Conservation (phyloP, 1,284 basidiomycete genomes). For the Cutaneotrichosporon sp. region DNA sequence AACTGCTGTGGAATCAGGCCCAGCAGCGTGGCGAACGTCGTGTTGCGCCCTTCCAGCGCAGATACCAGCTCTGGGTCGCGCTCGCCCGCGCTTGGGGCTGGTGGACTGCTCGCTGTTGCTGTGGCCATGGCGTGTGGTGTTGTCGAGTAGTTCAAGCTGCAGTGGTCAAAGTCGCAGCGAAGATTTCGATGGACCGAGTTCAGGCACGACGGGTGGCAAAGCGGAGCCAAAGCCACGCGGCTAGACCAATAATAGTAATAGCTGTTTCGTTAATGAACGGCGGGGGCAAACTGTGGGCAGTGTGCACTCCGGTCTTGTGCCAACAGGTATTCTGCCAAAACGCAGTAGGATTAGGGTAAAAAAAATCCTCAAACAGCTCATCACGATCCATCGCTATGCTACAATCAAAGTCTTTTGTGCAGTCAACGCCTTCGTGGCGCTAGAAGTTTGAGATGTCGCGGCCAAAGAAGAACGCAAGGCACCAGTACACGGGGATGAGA, state of each 20-base stretch:
- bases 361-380: too few relatives aligned
- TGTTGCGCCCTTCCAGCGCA: conserved; percentile 75
- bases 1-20: conserved; percentile 80
- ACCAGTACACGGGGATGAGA: conserved; percentile 61
- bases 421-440: too few relatives aligned
- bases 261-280: too few relatives aligned
- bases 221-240: neutral
- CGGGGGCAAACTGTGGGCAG: neutral
- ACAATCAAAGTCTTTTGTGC: neutral
- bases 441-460: conserved; percentile 72
- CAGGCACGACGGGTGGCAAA: conserved; percentile 1
- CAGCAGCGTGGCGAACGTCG: conserved; percentile 71
- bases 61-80: conserved; percentile 24
- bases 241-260: too few relatives aligned
- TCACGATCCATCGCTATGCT: too few relatives aligned
- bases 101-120: neutral
- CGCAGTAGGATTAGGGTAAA: too few relatives aligned
- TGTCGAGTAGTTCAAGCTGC: too few relatives aligned
- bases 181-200: neutral
- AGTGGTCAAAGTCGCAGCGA: neutral
- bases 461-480: conserved; percentile 61
- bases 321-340: too few relatives aligned
- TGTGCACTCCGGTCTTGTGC: too few relatives aligned
- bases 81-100: too few relatives aligned
- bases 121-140: neutral